These are phyloP conservation scores for Ascochyta lentis DNA, from an alignment of 2,329 filamentous ascomycete genomes.

Conservation along the genomic window DNA sequence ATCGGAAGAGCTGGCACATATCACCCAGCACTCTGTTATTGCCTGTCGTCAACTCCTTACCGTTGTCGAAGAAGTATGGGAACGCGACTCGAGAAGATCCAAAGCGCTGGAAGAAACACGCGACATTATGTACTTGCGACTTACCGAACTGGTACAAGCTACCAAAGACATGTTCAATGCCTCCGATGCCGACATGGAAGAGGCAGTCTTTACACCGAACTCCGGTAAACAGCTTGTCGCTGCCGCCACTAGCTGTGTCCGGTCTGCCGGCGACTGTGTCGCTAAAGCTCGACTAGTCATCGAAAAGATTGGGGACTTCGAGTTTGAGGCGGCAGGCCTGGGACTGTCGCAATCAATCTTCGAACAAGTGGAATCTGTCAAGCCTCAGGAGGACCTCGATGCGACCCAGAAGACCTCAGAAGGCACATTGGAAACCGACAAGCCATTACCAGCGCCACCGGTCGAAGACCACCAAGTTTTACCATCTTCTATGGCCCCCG, in stretches of 20 bases:
- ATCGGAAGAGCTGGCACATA: slow-evolving; percentile 79
- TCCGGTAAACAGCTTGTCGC: slow-evolving; percentile 77
- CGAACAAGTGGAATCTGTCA: slow-evolving; percentile 24
- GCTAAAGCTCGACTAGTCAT: slow-evolving; percentile 84
- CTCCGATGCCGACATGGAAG: slow-evolving; percentile 70
- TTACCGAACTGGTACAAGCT: slow-evolving; percentile 80
- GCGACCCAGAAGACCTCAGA: slow-evolving; percentile 24
- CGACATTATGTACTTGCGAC: slow-evolving; percentile 77
- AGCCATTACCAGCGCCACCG: slow-evolving; percentile 48
- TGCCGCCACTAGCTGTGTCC: slow-evolving; percentile 86
- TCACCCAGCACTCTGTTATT: slow-evolving; percentile 81
- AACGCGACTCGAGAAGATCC: slow-evolving; percentile 73
- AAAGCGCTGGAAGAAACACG: slow-evolving; percentile 72
- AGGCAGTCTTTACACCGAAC: slow-evolving; percentile 80
- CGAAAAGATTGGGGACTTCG: slow-evolving; percentile 89
- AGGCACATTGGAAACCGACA: slow-evolving; percentile 38
- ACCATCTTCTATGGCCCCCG: slow-evolving; percentile 54
- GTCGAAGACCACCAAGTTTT: slow-evolving; percentile 48
- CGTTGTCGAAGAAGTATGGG: slow-evolving; percentile 82
- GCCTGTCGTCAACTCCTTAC: slow-evolving; percentile 81
- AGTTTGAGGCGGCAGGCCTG: slow-evolving; percentile 62
- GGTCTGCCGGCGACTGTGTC: slow-evolving; percentile 89
- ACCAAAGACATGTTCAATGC: slow-evolving; percentile 79
- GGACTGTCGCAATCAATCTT: slow-evolving; percentile 52
- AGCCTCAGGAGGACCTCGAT: slow-evolving; percentile 19